Percentiles rank a stretch among this genome's conserved stretches.
Conservation (phyloP, 2,329 filamentous ascomycete species). For the Pseudocercospora fuligena region DNA sequence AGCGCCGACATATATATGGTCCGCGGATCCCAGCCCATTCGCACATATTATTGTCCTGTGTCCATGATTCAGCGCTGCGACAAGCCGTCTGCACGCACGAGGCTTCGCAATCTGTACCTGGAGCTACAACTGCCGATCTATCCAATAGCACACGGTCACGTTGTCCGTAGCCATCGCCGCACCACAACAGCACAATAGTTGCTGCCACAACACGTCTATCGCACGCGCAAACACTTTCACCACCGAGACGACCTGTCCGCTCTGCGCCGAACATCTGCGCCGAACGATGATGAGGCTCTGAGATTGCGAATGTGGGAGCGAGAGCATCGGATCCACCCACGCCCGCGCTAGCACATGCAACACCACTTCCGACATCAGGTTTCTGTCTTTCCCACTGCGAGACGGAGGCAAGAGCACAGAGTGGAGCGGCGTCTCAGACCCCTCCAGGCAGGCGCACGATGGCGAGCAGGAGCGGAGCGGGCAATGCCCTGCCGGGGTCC, state of each 20-base stretch:
- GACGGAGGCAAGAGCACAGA: neutral
- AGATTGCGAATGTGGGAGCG: conserved; percentile 7
- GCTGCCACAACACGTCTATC: neutral
- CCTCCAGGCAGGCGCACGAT: conserved; percentile 18
- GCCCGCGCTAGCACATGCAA: conserved; percentile 11
- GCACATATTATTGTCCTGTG: neutral
- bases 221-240: neutral
- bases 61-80: conserved; percentile 1
- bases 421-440: neutral
- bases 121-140: conserved; percentile 4
- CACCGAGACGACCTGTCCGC: neutral
- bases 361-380: neutral
- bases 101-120: neutral
- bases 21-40: neutral
- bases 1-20: neutral
- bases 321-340: conserved; percentile 1
- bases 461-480: conserved; percentile 33
- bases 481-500: conserved; percentile 38
- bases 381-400: neutral
- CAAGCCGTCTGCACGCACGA: conserved; percentile 2
- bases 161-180: neutral
- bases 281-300: conserved; percentile 5
- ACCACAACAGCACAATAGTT: neutral
- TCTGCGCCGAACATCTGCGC: conserved; percentile 6
- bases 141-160: conserved; percentile 6